Conservation (phyloP, 2,329 filamentous ascomycete species). For the Coniochaeta hoffmannii region DNA sequence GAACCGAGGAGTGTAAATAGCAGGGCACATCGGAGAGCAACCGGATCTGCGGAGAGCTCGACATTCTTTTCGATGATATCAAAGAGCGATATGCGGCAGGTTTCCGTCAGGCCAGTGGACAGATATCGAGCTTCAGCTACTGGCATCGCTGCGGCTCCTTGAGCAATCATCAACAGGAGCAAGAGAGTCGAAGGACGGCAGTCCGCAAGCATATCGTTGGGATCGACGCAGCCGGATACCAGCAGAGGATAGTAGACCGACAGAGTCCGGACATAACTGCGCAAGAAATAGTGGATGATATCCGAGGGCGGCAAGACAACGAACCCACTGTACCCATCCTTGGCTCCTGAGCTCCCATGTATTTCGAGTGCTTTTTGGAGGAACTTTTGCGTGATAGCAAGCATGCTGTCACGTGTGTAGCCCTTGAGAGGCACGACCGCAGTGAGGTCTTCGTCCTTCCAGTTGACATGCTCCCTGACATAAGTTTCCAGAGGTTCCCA, state of each 20-base stretch:
- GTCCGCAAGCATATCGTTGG: constrained; percentile 60
- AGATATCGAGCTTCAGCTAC: constrained; percentile 58
- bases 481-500: constrained; percentile 38
- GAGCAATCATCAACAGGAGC: constrained; percentile 65
- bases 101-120: constrained; percentile 60
- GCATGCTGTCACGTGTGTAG: constrained; percentile 57
- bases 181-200: constrained; percentile 59
- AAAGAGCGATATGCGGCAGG: constrained; percentile 64
- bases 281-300: constrained; percentile 60
- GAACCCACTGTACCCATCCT: constrained; percentile 39
- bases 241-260: constrained; percentile 60
- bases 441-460: constrained; percentile 27
- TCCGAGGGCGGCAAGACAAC: constrained; percentile 58
- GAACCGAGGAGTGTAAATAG: constrained; percentile 62
- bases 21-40: constrained; percentile 57
- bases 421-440: constrained; percentile 37
- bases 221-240: constrained; percentile 51
- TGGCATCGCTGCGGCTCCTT: constrained; percentile 60
- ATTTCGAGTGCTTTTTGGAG: constrained; percentile 64
- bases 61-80: constrained; percentile 67
- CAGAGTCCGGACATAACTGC: constrained; percentile 58
- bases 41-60: constrained; percentile 57
- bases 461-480: constrained; percentile 25
- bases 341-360: constrained; percentile 36
- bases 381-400: constrained; percentile 65